phyloP scores from a whole-genome alignment of 1,284 basidiomycete genomes.

The Somion occarium region DNA sequence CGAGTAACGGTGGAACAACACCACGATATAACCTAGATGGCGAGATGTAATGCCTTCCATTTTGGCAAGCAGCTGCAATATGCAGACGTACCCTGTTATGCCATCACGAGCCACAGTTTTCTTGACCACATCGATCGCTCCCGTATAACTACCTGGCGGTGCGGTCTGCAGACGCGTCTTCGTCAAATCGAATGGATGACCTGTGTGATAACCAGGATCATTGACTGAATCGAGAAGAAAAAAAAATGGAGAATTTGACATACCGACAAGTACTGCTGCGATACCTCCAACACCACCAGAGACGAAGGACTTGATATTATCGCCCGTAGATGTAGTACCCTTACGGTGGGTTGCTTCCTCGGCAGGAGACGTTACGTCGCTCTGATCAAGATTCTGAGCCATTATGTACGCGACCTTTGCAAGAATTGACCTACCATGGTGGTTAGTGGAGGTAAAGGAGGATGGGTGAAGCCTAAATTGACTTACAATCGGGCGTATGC shows the following conservation, averaged over 20 bases:
- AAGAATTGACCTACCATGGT: constrained; percentile 21
- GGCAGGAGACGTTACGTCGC: constrained; percentile 19
- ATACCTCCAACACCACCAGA: constrained; percentile 91
- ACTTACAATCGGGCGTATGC: too few relatives aligned
- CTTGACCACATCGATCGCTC: constrained; percentile 90
- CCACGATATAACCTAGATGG: constrained; percentile 83
- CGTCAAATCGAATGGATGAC: constrained; percentile 96
- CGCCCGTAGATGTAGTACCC: constrained; percentile 39
- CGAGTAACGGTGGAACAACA: constrained; percentile 92
- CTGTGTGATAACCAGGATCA: constrained; percentile 33
- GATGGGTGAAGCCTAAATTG: neutral
- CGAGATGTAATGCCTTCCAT: neutral
- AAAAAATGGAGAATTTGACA: constrained; percentile 25
- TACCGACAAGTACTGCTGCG: constrained; percentile 84
- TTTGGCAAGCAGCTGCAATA: neutral
- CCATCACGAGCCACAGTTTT: constrained; percentile 91
- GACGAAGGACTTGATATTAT: constrained; percentile 79
- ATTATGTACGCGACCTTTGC: neutral
- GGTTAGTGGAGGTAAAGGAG: neutral
- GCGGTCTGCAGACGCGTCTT: constrained; percentile 98
- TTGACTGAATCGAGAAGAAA: neutral
- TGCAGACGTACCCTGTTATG: constrained; percentile 66
- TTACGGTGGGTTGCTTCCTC: constrained; percentile 19
- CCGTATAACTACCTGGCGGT: constrained; percentile 83
- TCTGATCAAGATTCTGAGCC: constrained; percentile 9